Base-by-base conservation (phyloP, 345 rosid genomes). In the Eutrema japonicum region DNA sequence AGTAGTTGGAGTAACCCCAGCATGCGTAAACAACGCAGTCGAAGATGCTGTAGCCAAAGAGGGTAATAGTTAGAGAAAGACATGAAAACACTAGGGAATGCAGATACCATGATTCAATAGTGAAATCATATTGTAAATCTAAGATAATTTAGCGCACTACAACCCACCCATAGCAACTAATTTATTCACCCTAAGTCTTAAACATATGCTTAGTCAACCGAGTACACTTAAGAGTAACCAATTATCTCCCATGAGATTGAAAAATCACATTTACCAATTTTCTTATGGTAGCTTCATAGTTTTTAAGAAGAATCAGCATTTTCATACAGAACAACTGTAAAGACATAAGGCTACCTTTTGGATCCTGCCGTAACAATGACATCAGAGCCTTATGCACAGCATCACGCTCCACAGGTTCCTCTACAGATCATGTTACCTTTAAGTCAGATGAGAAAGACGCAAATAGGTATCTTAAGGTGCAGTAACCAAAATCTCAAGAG, bases 301-400 rank as follows among this genome's bases (percentile, higher is more conserved):
- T 35, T 7, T 9, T 0, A 36, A 43, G 36, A 12, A 42, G 2
- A 49, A 50, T 3, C 40, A 52, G 18, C 14, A 50, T 13, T 10
- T 40, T 49, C 68, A 58, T 4, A 42, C 9, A 27, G 8, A 61
- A 3, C 0, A 62, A 51, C 38, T 27, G 32, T 35, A 66, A 55
- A 8, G 2, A 55, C 8, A 82, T n/a, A 54, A 79, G 70, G 56
- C 70, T 81, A 96, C 99, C 99, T 90, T 96, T 92, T 33, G 88
- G 91, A 80, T 96, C 98, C 85, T 92, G 99, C 82, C 98, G 84
- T 85, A 92, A 60, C 77, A 96, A 67, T 38, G 99, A 89, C 97
- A 96, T 87, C 43, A 96, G 86, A 55, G 99, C 98, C 81, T 92
- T 92, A 74, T 88, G 96, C 74, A 90, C 99, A 59, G 96, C 97